phyloP scores from a whole-genome alignment of 1,139 yeast species.

The Torulaspora globosa region DNA sequence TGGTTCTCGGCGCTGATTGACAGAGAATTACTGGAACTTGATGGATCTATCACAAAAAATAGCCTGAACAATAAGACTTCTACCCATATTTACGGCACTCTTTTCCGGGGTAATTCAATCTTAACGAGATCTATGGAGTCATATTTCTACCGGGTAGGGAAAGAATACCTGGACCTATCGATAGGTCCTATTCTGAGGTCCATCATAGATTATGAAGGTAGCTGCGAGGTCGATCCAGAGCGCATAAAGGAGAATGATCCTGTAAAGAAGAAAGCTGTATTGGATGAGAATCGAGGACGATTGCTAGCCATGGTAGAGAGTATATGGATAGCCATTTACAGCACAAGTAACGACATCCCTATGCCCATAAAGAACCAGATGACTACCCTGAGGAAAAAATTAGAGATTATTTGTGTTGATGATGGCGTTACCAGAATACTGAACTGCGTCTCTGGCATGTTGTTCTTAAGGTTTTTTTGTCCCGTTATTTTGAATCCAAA shows the following conservation, averaged over 20 bases:
- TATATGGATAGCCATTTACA: conserved; percentile 68
- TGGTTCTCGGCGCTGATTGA: conserved; percentile 71
- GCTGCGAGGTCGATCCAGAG: conserved; percentile 73
- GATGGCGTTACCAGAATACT: conserved; percentile 48
- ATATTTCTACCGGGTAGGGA: conserved; percentile 73
- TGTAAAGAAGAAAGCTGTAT: conserved; percentile 39
- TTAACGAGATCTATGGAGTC: conserved; percentile 77
- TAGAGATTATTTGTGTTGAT: conserved; percentile 58
- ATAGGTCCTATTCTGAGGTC: conserved; percentile 64
- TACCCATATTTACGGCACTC: conserved; percentile 55
- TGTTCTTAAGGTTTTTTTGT: conserved; percentile 81
- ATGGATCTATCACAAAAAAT: conserved; percentile 34
- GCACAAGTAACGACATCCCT: conserved; percentile 75
- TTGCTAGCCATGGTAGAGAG: conserved; percentile 54
- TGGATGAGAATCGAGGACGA: conserved; percentile 50
- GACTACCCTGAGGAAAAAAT: conserved; percentile 53
- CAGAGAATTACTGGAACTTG: conserved; percentile 51
- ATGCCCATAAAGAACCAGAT: conserved; percentile 58
- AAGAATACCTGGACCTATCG: conserved; percentile 67
- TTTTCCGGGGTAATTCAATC: conserved; percentile 82
- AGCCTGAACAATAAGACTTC: conserved; percentile 24
- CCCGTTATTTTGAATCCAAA: conserved; percentile 91
- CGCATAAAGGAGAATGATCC: conserved; percentile 45
- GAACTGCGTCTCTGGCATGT: conserved; percentile 75
- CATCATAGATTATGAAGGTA: conserved; percentile 47